phyloP scores from a whole-genome alignment of 1,139 yeast genomes.

The Yamadazyma diospyri region DNA sequence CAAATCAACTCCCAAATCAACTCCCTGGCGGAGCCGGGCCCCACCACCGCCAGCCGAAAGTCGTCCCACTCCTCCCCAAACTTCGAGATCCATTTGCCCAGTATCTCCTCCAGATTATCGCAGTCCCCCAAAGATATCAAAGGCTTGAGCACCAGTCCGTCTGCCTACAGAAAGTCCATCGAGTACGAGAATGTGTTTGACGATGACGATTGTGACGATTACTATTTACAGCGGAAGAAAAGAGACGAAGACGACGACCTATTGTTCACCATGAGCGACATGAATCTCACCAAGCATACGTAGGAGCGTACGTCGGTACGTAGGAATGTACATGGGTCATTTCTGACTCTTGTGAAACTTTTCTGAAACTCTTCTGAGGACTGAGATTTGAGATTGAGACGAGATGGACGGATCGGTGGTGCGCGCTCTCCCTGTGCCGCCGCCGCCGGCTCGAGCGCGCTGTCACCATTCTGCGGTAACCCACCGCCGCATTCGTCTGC shows the following conservation, averaged over 20 bases:
- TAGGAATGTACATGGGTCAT: too few relatives aligned
- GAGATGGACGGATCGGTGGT: too few relatives aligned
- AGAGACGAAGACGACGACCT: conserved; percentile 70
- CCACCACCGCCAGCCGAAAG: conserved; percentile 20
- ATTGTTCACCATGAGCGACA: conserved; percentile 86
- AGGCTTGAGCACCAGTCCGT: conserved; percentile 40
- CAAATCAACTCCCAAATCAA: neutral
- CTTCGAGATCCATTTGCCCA: conserved; percentile 31
- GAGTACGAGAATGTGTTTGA: conserved; percentile 51
- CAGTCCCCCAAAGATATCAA: conserved; percentile 14
- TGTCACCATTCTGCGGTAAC: too few relatives aligned
- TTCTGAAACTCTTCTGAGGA: neutral
- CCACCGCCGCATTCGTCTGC: too few relatives aligned
- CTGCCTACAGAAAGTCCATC: conserved; percentile 30
- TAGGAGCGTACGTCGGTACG: too few relatives aligned
- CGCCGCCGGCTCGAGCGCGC: too few relatives aligned
- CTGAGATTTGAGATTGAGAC: too few relatives aligned
- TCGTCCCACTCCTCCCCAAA: conserved; percentile 33
- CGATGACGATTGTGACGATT: conserved; percentile 39
- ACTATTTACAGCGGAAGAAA: conserved; percentile 14
- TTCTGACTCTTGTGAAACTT: neutral
- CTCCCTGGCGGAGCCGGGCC: neutral
- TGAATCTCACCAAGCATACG: conserved; percentile 48
- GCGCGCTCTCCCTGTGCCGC: neutral
- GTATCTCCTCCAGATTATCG: conserved; percentile 39